These are phyloP conservation scores for Bolboschoenoplectus hybrid DNA, from an alignment of 202 grass and related monocot genomes.

Conservation along the genomic window DNA sequence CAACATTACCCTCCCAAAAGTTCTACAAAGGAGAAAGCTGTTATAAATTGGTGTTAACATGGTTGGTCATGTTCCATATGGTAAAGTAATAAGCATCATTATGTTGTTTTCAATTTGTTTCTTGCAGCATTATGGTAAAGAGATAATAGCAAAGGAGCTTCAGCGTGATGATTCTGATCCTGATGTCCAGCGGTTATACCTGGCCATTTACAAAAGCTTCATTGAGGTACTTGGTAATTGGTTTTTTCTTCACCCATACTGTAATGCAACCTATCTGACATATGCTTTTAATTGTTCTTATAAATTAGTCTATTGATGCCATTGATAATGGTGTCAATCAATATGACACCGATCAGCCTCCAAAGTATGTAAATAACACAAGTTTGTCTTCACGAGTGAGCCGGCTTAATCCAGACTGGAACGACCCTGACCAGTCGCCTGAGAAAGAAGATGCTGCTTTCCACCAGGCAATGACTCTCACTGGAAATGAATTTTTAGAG, in stretches of 20 bases:
- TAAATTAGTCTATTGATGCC: constrained; percentile 81
- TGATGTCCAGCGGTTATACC: constrained; percentile 80
- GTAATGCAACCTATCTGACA: constrained; percentile 2
- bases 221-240: constrained; percentile 61
- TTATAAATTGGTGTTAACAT: not conserved
- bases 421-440: constrained; percentile 83
- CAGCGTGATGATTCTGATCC: constrained; percentile 66
- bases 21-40: not conserved
- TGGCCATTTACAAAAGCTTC: constrained; percentile 96
- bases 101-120: not conserved
- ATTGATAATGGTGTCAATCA: constrained; percentile 98
- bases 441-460: constrained; percentile 89
- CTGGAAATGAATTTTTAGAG: constrained; percentile 92
- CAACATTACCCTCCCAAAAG: not conserved
- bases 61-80: not conserved
- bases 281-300: constrained; percentile 11
- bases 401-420: constrained; percentile 79
- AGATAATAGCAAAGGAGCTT: constrained; percentile 98
- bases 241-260: constrained; percentile 18
- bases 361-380: constrained; percentile 95
- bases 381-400: constrained; percentile 78
- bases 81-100: not conserved
- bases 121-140: constrained; percentile 88
- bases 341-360: constrained; percentile 83
- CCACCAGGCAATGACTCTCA: constrained; percentile 71